phyloP scores from a whole-genome alignment of 1,284 basidiomycete genomes.

The Fomitopsis betulina region DNA sequence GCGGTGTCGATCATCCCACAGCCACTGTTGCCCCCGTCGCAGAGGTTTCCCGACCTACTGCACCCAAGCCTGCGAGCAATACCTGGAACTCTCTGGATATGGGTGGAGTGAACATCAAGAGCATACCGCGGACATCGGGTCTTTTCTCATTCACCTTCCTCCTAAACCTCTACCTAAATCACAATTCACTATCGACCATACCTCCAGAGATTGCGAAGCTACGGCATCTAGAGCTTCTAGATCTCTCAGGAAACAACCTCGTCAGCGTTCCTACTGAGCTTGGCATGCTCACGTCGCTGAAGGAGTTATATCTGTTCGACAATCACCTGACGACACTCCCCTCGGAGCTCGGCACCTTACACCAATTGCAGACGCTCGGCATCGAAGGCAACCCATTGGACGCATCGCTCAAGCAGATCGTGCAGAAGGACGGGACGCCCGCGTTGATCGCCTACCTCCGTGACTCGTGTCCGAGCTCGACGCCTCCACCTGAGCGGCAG shows the following conservation, averaged over 20 bases:
- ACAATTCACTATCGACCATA: slow-evolving; percentile 82
- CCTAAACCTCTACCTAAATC: slow-evolving; percentile 94
- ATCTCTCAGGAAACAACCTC: slow-evolving; percentile 90
- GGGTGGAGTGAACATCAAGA: slow-evolving; percentile 93
- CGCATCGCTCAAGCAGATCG: slow-evolving; percentile 67
- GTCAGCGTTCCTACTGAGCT: slow-evolving; percentile 80
- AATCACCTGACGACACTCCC: slow-evolving; percentile 87
- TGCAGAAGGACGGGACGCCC: slow-evolving; percentile 91
- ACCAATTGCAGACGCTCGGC: slow-evolving; percentile 91
- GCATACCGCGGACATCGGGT: slow-evolving; percentile 77
- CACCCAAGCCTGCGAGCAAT: slow-evolving; percentile 57
- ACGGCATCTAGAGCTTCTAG: slow-evolving; percentile 85
- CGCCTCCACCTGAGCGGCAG: slow-evolving; percentile 78
- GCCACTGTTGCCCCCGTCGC: slow-evolving; percentile 66
- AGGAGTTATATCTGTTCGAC: slow-evolving; percentile 94
- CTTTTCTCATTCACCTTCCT: slow-evolving; percentile 93
- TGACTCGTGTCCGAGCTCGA: slow-evolving; percentile 81
- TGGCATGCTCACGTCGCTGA: slow-evolving; percentile 87
- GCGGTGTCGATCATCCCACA: slow-evolving; percentile 59
- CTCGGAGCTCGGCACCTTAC: slow-evolving; percentile 84
- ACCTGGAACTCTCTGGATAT: slow-evolving; percentile 94
- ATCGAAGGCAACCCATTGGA: slow-evolving; percentile 96
- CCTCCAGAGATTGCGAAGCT: slow-evolving; percentile 85
- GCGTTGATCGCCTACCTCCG: slow-evolving; percentile 87
- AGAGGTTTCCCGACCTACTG: slow-evolving; percentile 54